Base-by-base conservation (phyloP, 495 filamentous ascomycete species). In the Tuber calosporum region DNA sequence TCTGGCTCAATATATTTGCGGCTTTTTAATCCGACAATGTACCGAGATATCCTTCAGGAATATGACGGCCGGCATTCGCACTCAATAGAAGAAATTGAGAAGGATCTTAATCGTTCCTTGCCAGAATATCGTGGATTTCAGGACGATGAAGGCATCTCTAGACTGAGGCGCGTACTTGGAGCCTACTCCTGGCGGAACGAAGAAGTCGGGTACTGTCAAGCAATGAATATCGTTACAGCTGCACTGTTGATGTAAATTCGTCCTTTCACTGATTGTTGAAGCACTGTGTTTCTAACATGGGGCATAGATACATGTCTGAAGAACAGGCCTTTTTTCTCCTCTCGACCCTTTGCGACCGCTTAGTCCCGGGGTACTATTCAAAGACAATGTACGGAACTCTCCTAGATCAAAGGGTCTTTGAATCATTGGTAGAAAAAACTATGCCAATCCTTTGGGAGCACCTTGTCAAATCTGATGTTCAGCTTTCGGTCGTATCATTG, bases 401-500 rank as follows among this genome's bases (percentile, higher is more conserved):
- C 19, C 87, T 99, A 19, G 95, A 99, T 79, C 95, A 99, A 79
- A 90, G 93, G 74, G 95, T 99, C 2, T 98, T 99, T 81, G 95
- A 99, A 83, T 95, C 92, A 2, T 85, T 98, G 0, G 95, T 99
- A 26, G 96, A 99, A 82, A 96, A 92, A 84, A 99, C 94, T 0
- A 99, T 99, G 95, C 95, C 95, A 19, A 91, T 99, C 66, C 86
- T 99, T 7, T 99, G 95, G 96, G 94, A 98, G 30, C 96, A 99
- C 76, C 90, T 99, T 22, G 89, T 90, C 71, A 97, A 94, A 82
- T 93, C 90, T 69, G 95, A 99, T 80, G 94, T 99, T 34, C 95
- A 99, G 83, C 89, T 99, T n/a, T 98, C 96, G 0, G 95, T 99
- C 41, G 96, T 98, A 11, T 97, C 94, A 40, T 86, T 99, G 13